These are phyloP conservation scores for Carpinus fangiana DNA, from an alignment of 306 rosid species.

Conservation along the genomic window DNA sequence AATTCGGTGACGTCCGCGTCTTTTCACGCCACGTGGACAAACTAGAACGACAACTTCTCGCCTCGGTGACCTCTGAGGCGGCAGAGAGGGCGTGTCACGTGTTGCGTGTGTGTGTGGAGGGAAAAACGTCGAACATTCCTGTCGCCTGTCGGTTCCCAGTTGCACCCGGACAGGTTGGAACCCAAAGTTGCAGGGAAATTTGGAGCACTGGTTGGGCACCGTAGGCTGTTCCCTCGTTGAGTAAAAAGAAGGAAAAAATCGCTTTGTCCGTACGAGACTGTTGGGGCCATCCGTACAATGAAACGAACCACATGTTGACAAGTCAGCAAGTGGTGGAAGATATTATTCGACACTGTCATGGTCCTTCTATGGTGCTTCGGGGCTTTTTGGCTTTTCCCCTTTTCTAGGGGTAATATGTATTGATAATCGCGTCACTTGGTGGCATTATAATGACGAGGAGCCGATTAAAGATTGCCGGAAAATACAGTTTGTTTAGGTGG, in stretches of 20 bases:
- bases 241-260: background rate
- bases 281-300: slow-evolving; percentile 30
- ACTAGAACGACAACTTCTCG: slow-evolving; percentile 48
- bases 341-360: slow-evolving; percentile 33
- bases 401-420: background rate
- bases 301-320: slow-evolving; percentile 1
- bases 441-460: too few species aligned
- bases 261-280: slow-evolving; percentile 44
- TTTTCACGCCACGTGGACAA: slow-evolving; percentile 28
- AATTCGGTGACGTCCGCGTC: slow-evolving; percentile 15
- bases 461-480: too few species aligned
- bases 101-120: background rate
- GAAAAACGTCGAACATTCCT: slow-evolving; percentile 47
- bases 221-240: background rate
- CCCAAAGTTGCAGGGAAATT: slow-evolving; percentile 29
- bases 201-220: slow-evolving; percentile 23
- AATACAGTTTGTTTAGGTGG: too few species aligned
- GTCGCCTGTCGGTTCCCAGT: slow-evolving; percentile 82
- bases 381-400: background rate
- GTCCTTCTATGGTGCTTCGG: slow-evolving; percentile 19
- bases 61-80: slow-evolving; percentile 48
- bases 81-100: background rate
- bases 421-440: background rate
- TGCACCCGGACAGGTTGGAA: slow-evolving; percentile 32
- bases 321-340: background rate